These are phyloP conservation scores for Tripidium arundinaceum DNA, from an alignment of 202 grass and related monocot genomes.

Conservation along the genomic window DNA sequence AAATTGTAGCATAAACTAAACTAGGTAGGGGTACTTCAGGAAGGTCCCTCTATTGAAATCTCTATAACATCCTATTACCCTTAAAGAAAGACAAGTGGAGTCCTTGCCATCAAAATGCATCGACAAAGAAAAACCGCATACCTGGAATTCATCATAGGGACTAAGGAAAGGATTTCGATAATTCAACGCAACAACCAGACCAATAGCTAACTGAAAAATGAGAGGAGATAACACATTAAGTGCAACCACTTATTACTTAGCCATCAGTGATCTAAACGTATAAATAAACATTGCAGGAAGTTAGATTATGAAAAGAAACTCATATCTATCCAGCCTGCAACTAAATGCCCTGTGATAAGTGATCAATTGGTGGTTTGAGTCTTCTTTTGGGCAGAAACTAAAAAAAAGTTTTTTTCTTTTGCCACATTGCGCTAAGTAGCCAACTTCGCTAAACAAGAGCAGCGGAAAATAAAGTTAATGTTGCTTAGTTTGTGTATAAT, in stretches of 20 bases:
- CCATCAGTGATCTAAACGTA: background rate
- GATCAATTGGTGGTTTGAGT: background rate
- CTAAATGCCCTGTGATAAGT: background rate
- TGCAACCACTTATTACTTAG: slow-evolving; percentile 7
- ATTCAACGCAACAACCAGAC: slow-evolving; percentile 84
- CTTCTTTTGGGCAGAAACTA: background rate
- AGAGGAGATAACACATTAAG: slow-evolving; percentile 26
- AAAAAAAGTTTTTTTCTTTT: background rate
- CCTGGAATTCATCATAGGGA: slow-evolving; percentile 95
- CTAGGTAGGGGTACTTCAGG: background rate
- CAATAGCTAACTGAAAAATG: slow-evolving; percentile 72
- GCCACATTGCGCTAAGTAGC: background rate
- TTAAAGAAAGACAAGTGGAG: background rate
- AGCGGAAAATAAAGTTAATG: background rate
- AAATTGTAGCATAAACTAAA: background rate
- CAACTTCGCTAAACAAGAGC: background rate
- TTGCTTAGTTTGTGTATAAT: slow-evolving; percentile 5
- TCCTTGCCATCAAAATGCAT: slow-evolving; percentile 1
- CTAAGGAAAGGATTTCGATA: slow-evolving; percentile 92
- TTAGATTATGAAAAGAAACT: background rate
- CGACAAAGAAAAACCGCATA: slow-evolving; percentile 25
- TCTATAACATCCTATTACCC: background rate
- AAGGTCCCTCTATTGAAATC: background rate
- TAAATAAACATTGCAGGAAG: background rate
- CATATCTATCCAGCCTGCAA: background rate